phyloP scores from a whole-genome alignment of 441 rosid species.

The Erodium moschatum region DNA sequence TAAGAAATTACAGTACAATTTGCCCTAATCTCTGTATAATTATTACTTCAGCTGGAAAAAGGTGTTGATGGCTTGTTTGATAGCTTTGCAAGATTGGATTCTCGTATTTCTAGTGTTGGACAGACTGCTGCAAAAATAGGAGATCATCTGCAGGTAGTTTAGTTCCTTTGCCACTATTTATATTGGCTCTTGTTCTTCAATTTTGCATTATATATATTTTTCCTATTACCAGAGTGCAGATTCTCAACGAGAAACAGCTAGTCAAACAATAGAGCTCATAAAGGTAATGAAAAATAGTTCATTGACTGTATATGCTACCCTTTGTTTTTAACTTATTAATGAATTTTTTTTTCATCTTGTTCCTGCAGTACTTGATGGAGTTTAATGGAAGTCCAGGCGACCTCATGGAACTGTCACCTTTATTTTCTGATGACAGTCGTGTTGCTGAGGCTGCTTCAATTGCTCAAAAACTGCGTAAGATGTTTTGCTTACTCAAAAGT shows the following conservation, averaged over 20 bases:
- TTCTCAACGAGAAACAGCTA: conserved; percentile 97
- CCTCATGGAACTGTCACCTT: conserved; percentile 93
- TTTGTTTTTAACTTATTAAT: conserved; percentile 1
- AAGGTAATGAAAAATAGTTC: conserved; percentile 45
- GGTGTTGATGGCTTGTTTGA: conserved; percentile 94
- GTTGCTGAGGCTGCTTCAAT: conserved; percentile 98
- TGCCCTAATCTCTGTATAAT: conserved; percentile 6
- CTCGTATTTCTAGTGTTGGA: conserved; percentile 98
- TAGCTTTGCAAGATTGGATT: conserved; percentile 97
- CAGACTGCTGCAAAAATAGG: conserved; percentile 99
- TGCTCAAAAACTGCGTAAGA: conserved; percentile 92
- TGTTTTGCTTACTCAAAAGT: conserved; percentile 16
- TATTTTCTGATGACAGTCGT: conserved; percentile 98
- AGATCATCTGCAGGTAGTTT: conserved; percentile 88
- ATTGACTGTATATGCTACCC: conserved; percentile 9
- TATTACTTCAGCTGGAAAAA: conserved; percentile 60
- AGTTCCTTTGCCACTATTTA: conserved; percentile 13
- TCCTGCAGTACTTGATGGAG: conserved; percentile 91
- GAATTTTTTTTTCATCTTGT: conserved; percentile 19
- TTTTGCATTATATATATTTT: conserved; percentile 15
- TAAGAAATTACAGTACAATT: neutral
- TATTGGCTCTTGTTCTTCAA: conserved; percentile 1
- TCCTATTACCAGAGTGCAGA: conserved; percentile 80
- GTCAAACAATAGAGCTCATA: conserved; percentile 94
- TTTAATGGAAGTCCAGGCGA: conserved; percentile 98